These are phyloP conservation scores for Domatiomyces globalis DNA, from an alignment of 2,329 filamentous ascomycete species.

Conservation along the genomic window DNA sequence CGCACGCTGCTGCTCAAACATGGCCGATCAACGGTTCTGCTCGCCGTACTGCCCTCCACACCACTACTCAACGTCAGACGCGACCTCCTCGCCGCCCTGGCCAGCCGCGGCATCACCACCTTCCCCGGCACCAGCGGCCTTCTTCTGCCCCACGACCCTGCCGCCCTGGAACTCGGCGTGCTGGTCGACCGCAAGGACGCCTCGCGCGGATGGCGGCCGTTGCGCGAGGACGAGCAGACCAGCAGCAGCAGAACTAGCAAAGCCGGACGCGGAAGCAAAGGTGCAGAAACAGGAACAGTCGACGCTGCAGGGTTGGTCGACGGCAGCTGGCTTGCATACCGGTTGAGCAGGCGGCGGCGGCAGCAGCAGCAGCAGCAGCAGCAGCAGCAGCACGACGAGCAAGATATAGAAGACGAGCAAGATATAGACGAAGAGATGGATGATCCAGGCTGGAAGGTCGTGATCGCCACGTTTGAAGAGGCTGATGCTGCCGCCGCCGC, in stretches of 20 bases:
- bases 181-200: conserved; percentile 35
- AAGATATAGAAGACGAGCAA: conserved; percentile 9
- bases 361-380: neutral
- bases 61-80: conserved; percentile 38
- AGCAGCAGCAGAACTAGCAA: conserved; percentile 14
- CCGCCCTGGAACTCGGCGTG: conserved; percentile 34
- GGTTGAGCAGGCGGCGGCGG: conserved; percentile 12
- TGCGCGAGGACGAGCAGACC: conserved; percentile 23
- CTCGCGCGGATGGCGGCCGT: conserved; percentile 35
- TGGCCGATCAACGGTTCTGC: conserved; percentile 54
- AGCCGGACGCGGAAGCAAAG: conserved; percentile 19
- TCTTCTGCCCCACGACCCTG: conserved; percentile 25
- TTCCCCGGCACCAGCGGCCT: conserved; percentile 24
- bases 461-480: conserved; percentile 21
- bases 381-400: conserved; percentile 6
- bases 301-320: conserved; percentile 27
- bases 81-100: conserved; percentile 45
- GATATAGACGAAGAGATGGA: conserved; percentile 15
- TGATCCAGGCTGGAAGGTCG: conserved; percentile 20
- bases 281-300: conserved; percentile 21
- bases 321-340: conserved; percentile 28
- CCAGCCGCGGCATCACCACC: conserved; percentile 26
- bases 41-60: conserved; percentile 47
- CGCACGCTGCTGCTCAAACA: conserved; percentile 60
- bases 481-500: conserved; percentile 7